phyloP scores from a whole-genome alignment of 2,329 filamentous ascomycete species.

The Elsinoe perseae region DNA sequence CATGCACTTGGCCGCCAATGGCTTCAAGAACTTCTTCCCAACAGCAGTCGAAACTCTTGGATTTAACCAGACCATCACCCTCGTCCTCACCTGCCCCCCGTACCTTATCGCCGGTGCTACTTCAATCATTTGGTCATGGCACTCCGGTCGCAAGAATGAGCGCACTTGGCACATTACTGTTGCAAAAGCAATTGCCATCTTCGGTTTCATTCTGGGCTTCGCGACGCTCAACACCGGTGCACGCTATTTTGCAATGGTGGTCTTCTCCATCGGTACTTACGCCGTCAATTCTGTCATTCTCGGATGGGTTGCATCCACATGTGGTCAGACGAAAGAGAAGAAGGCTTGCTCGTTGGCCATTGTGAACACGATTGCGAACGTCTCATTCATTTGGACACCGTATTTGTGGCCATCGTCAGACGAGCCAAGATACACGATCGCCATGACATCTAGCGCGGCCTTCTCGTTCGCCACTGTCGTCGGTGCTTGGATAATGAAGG shows the following conservation, averaged over 20 bases:
- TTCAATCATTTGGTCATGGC: slow-evolving; percentile 29
- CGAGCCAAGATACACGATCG: slow-evolving; percentile 39
- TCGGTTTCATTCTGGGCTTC: slow-evolving; percentile 33
- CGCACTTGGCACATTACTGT: slow-evolving; percentile 35
- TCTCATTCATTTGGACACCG: slow-evolving; percentile 45
- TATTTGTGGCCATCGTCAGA: slow-evolving; percentile 44
- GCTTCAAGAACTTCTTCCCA: slow-evolving; percentile 43
- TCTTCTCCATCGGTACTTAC: slow-evolving; percentile 32
- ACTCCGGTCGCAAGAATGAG: slow-evolving; percentile 34
- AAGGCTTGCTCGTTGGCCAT: slow-evolving; percentile 43
- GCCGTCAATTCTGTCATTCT: slow-evolving; percentile 43
- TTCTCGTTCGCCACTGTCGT: slow-evolving; percentile 39
- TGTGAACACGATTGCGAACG: slow-evolving; percentile 43
- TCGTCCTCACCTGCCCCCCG: slow-evolving; percentile 41
- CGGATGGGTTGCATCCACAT: slow-evolving; percentile 40
- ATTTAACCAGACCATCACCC: slow-evolving; percentile 42
- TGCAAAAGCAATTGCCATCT: slow-evolving; percentile 30
- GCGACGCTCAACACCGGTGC: slow-evolving; percentile 32
- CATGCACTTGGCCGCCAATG: slow-evolving; percentile 47
- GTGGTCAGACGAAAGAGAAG: slow-evolving; percentile 44
- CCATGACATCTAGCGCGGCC: slow-evolving; percentile 38
- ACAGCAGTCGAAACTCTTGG: slow-evolving; percentile 44
- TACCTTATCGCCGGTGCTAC: slow-evolving; percentile 28
- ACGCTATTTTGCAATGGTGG: slow-evolving; percentile 26
- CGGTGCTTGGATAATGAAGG: slow-evolving; percentile 38